Conservation (phyloP, 768 basidiomycete species). For the Pholiota molesta region DNA sequence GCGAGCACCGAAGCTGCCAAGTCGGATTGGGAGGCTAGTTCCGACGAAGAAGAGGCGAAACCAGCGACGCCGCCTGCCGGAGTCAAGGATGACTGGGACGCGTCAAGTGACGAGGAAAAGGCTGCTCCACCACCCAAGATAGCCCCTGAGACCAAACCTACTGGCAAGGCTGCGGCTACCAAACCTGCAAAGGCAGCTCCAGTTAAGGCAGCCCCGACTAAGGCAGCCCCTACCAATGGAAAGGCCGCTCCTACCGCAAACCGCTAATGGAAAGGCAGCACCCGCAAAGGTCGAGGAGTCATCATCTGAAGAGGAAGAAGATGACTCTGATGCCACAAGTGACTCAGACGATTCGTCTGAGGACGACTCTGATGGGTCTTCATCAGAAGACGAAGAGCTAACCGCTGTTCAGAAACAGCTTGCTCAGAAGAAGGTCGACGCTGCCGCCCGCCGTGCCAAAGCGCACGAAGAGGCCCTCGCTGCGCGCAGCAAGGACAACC, state of each 20-base stretch:
- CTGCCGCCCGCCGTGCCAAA: constrained; percentile 78
- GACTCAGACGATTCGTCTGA: constrained; percentile 51
- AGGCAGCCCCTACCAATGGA: constrained; percentile 1
- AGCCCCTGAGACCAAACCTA: constrained; percentile 3
- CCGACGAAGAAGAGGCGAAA: constrained; percentile 51
- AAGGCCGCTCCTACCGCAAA: constrained; percentile 23
- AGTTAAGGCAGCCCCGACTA: neutral
- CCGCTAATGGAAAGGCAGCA: constrained; percentile 17
- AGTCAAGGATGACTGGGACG: constrained; percentile 54
- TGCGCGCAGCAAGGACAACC: constrained; percentile 82
- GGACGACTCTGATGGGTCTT: constrained; percentile 53
- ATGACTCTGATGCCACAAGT: constrained; percentile 28
- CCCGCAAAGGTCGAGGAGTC: constrained; percentile 35
- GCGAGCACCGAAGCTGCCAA: constrained; percentile 31
- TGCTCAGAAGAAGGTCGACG: constrained; percentile 78
- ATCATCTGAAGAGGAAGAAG: constrained; percentile 42
- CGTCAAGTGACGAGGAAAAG: constrained; percentile 49
- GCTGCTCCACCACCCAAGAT: constrained; percentile 15
- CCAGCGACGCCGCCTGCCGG: constrained; percentile 25
- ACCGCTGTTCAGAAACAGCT: constrained; percentile 68
- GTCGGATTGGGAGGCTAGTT: constrained; percentile 71
- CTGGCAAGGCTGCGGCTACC: constrained; percentile 3
- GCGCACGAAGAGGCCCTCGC: constrained; percentile 86
- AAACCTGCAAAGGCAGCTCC: constrained; percentile 7
- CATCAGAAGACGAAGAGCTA: constrained; percentile 65